Evolutionary conservation across 73 alveolate genomes (phyloP).

Genomic region (Tetrahymena borealis): DNA sequence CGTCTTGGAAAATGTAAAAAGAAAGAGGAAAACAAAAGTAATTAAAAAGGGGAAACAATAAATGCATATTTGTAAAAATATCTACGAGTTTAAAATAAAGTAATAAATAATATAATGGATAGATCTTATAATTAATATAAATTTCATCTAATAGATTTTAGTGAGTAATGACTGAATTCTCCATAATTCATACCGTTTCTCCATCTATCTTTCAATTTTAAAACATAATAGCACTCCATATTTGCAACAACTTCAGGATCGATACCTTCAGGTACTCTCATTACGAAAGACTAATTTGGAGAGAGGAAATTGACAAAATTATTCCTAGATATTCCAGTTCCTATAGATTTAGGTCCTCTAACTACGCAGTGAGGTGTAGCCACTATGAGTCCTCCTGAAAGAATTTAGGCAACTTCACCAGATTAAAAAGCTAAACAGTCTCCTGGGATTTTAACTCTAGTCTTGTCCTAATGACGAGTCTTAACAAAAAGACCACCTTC

Average conservation of each 20-base stretch:
- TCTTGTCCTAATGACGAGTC: constrained; percentile 46
- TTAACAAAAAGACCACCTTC: constrained; percentile 61
- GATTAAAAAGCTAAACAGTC: constrained; percentile 58
- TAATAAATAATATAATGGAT: too few relatives aligned
- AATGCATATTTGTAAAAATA: too few relatives aligned
- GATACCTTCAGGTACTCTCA: constrained; percentile 34
- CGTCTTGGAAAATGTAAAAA: too few relatives aligned
- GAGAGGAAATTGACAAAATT: neutral
- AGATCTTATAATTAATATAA: too few relatives aligned
- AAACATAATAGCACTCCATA: constrained; percentile 24
- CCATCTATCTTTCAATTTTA: constrained; percentile 35
- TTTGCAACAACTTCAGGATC: constrained; percentile 2
- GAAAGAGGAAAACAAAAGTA: too few relatives aligned
- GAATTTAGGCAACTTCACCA: constrained; percentile 73
- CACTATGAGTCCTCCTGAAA: constrained; percentile 61
- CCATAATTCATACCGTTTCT: constrained; percentile 9
- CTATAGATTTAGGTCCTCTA: constrained; percentile 45
- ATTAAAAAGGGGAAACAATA: too few relatives aligned
- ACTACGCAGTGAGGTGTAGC: constrained; percentile 75
- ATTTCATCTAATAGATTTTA: constrained; percentile 5
- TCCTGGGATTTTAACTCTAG: constrained; percentile 41
- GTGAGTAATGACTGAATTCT: constrained; percentile 22
- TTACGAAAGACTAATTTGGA: neutral
- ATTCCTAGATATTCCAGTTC: neutral
- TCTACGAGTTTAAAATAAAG: too few relatives aligned